Evolutionary conservation across 305 asterid genomes (phyloP).

Genomic region (Fraxinus velutina): DNA sequence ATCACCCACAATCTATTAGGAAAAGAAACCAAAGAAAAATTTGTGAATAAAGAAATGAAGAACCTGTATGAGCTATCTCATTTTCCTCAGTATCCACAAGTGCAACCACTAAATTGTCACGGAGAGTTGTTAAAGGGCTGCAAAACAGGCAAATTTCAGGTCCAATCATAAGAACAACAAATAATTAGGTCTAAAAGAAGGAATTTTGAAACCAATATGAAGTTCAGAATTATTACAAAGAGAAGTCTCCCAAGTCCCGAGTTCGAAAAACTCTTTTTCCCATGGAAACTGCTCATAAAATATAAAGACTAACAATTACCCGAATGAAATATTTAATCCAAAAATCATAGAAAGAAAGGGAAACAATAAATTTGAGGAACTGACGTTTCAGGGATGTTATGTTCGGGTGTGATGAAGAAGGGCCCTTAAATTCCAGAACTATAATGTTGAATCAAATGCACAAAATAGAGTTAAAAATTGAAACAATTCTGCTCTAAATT

Average conservation of each 20-base stretch:
- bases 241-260: conserved; percentile 68
- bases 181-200: neutral
- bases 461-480: neutral
- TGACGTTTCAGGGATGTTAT: conserved; percentile 63
- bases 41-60: neutral
- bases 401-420: conserved; percentile 48
- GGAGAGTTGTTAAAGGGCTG: conserved; percentile 76
- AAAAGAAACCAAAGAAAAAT: neutral
- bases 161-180: neutral
- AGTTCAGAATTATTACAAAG: conserved; percentile 58
- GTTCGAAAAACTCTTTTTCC: conserved; percentile 74
- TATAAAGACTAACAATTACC: neutral
- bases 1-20: neutral
- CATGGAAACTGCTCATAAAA: conserved; percentile 60
- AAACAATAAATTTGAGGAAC: neutral
- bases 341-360: neutral
- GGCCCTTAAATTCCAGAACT: conserved; percentile 79
- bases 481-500: neutral
- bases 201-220: conserved; percentile 6
- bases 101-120: conserved; percentile 61
- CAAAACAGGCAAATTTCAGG: conserved; percentile 17
- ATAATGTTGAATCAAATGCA: conserved; percentile 11
- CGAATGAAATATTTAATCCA: neutral
- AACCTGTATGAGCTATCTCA: conserved; percentile 68
- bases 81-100: conserved; percentile 73